Evolutionary conservation across 768 basidiomycete genomes (phyloP), one percentile per base, ranked within the genome.

Genomic region (Coprinopsis cinerea): DNA sequence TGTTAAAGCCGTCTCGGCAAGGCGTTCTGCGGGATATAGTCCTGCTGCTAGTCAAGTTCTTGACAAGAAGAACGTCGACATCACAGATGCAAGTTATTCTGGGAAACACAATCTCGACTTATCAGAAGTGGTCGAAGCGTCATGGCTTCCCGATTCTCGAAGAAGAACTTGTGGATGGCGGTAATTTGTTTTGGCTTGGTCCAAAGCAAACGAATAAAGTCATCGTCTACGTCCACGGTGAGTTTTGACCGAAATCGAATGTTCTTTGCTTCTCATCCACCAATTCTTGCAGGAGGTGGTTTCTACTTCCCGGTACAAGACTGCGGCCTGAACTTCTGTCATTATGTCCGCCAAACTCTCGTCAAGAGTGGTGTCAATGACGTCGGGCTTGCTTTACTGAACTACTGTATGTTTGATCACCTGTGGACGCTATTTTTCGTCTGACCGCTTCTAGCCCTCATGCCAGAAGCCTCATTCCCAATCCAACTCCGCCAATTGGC

Each of bases 391-490:
- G 68, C 57, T 18, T 49, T 64, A 15, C 54, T 71, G 14, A 53
- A 53, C 23, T 70, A 71, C 49, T 51, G 70, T 70, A 50, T 43
- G 66, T n/a, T n/a, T n/a, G 34, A 24, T n/a, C 9, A 43, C 6
- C 11, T 23, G 18, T 17, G 14, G 9, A 7, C 22, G 28, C 39
- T 27, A 5, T 4, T 25, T 27, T 14, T 20, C 4, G 18, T 5
- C 25, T 13, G 14, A 30, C 4, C 28, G 9, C n/a, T n/a, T n/a
- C n/a, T 49, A 71, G 69, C 61, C 27, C 58, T 70, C 10, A 48
- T 66, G n/a, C 71, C 71, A 6, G 59, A 59, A 22, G 65, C 61
- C 6, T 43, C 53, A 4, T 73, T 72, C 57, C 71, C 71, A 4
- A 63, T 58, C 0, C 69, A 64, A 27, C 61, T 71, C 6, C 58